Evolutionary conservation across 192 early-diverging fungal species (phyloP), one percentile per base, ranked within the genome.

Genomic region (Paraglomus occultum): DNA sequence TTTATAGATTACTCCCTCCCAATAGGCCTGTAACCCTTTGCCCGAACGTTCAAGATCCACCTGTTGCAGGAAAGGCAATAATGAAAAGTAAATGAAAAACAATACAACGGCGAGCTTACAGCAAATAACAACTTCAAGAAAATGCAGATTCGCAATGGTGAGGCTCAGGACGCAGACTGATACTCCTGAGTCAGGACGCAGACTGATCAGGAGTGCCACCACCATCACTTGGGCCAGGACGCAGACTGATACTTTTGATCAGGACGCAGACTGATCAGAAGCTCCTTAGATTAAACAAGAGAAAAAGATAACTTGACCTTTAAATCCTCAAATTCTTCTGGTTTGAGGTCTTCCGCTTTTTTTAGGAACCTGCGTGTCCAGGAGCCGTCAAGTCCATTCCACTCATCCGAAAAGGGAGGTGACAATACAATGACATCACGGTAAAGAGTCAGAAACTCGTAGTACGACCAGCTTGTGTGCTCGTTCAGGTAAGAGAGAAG

Each of bases 181-280:
- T 51, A 51, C 50, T 51, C 50, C 17, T 31, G 50, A 51, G 50
- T 51, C 50, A 2, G 50, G 4, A 51, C 3, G 50, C 50, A n/a
- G 50, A 51, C 50, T 18, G 42, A 46, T 46, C 23, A 7, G 1
- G 58, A 61, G 58, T n/a, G 58, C 38, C 6, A 61, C 58, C 58
- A 61, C 58, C 58, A 61, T 61, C 23, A 61, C 58, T 61, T 42
- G 59, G 59, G 59, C 59, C 59, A 61, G 59, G 10, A 65, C 22
- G 50, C 10, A 22, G 3, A 51, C 31, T 65, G 64, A 65, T 65
- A 65, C 49, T 65, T 50, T 2, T 42, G 3, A 50, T 42, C 50
- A 39, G 64, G 14, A 38, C 47, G 23, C n/a, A 51, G 38, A 51
- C 64, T 65, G 15, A 50, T 15, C 48, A 51, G 38, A 31, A 65